Evolutionary conservation across 306 rosid species (phyloP), one percentile per base, ranked within the genome.

Genomic region (Prunus kanzakura): DNA sequence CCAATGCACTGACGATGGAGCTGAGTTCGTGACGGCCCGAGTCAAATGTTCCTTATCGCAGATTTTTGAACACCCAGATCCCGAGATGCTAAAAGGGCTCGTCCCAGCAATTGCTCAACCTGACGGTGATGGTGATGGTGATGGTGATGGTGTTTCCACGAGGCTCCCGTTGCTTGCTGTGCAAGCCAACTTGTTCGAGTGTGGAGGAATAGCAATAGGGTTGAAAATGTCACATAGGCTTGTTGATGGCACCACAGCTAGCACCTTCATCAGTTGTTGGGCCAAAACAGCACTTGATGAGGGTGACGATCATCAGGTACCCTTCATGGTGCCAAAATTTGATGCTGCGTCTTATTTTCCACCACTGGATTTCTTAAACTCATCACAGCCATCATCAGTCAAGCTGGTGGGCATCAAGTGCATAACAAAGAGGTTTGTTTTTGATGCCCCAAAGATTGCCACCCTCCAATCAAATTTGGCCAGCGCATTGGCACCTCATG

Each of bases 1-100:
- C 29, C 51, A 68, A 9, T 76, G 72, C 76, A 69, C 38, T 3
- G 76, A 52, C 30, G 50, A 50, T 1, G 80, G 84, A 61, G 84
- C 76, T 2, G 51, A 68, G 23, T 69, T 69, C 58, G 50, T 13
- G 4, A 67, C 16, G 30, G 80, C 84, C 0, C n/a, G 56, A 45
- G 66, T 69, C 38, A 45, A 25, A 5, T 14, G 32, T 30, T 38
- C 64, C 20, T 27, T 80, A 58, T 12, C 43, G 0, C 3, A 69
- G 63, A 25, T 75, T 52, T 27, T 80, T 14, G 35, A 68, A 11
- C 43, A 52, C 38, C 68, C 78, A 0, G 38, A 65, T 10, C 51
- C 35, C 1, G 80, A 69, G 47, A 32, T 20, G 20, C 56, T 75
- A 38, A 72, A 57, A 73, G 57, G 14, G 23, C 55, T 80, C 16